Evolutionary conservation across 2,329 filamentous ascomycete genomes (phyloP).

Genomic region (Fusarium pininemorale): DNA sequence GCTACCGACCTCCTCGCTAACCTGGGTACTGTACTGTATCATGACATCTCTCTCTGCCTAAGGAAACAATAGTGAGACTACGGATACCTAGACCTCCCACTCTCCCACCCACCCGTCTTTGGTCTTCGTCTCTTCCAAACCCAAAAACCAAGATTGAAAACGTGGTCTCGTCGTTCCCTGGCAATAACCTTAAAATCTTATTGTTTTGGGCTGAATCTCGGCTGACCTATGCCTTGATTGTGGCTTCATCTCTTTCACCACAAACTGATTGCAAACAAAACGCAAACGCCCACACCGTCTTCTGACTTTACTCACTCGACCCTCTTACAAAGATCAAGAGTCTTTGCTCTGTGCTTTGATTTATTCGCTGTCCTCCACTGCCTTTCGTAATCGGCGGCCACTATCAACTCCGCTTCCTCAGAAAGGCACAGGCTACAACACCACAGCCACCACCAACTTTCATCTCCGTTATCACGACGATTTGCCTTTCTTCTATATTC

Average conservation of each 20-base stretch:
- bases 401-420: slow-evolving; percentile 11
- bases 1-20: not conserved
- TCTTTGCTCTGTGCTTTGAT: not conserved
- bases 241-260: slow-evolving; percentile 33
- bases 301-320: slow-evolving; percentile 12
- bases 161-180: slow-evolving; percentile 31
- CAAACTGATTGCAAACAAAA: slow-evolving; percentile 1
- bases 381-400: slow-evolving; percentile 7
- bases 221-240: slow-evolving; percentile 33
- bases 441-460: slow-evolving; percentile 9
- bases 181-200: slow-evolving; percentile 38
- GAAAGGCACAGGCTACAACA: slow-evolving; percentile 16
- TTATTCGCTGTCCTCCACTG: not conserved
- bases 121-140: not conserved
- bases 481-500: not conserved
- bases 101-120: not conserved
- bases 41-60: slow-evolving; percentile 15
- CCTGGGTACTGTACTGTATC: not conserved
- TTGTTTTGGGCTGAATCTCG: slow-evolving; percentile 34
- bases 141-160: slow-evolving; percentile 23
- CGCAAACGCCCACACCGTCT: slow-evolving; percentile 15
- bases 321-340: slow-evolving; percentile 20
- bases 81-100: not conserved
- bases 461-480: not conserved
- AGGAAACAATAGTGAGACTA: slow-evolving; percentile 14